phyloP scores from a whole-genome alignment of 371 early-diverging fungal species.

The Actinomucor elegans region DNA sequence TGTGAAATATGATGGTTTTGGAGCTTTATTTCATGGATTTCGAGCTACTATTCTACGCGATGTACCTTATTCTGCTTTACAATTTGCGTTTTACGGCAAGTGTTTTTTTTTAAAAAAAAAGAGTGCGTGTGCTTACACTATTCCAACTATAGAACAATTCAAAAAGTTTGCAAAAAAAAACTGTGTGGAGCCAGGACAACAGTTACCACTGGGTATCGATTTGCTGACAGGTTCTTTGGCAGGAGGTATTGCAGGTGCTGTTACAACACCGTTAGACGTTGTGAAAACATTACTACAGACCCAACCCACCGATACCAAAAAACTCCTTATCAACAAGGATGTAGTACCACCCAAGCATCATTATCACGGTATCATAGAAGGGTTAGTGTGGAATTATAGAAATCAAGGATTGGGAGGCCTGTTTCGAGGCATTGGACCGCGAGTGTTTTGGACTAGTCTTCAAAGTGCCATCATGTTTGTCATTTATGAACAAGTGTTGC shows the following conservation, averaged over 20 bases:
- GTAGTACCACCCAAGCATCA: constrained; percentile 38
- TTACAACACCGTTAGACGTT: constrained; percentile 71
- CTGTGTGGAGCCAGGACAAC: constrained; percentile 25
- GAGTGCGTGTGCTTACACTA: not conserved
- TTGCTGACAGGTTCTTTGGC: constrained; percentile 62
- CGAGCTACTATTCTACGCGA: constrained; percentile 67
- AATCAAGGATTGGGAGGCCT: constrained; percentile 64
- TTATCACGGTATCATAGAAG: constrained; percentile 64
- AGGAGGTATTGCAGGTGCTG: constrained; percentile 67
- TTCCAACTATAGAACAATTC: constrained; percentile 47
- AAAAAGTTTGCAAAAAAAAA: constrained; percentile 43
- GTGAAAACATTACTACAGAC: constrained; percentile 74
- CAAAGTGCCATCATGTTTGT: constrained; percentile 74
- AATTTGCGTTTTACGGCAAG: constrained; percentile 73
- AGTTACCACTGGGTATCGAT: constrained; percentile 54
- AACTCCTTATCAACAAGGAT: constrained; percentile 17
- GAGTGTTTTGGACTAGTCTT: constrained; percentile 67
- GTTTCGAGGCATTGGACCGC: constrained; percentile 67
- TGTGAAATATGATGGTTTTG: constrained; percentile 61
- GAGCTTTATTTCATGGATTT: constrained; percentile 68
- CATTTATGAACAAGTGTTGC: constrained; percentile 64
- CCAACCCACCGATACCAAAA: constrained; percentile 34
- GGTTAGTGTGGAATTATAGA: constrained; percentile 61
- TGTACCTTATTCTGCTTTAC: constrained; percentile 72
- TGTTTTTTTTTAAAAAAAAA: not conserved